Base-by-base conservation (phyloP, 2,329 filamentous ascomycete species). In the Trichoderma afroharzianum region DNA sequence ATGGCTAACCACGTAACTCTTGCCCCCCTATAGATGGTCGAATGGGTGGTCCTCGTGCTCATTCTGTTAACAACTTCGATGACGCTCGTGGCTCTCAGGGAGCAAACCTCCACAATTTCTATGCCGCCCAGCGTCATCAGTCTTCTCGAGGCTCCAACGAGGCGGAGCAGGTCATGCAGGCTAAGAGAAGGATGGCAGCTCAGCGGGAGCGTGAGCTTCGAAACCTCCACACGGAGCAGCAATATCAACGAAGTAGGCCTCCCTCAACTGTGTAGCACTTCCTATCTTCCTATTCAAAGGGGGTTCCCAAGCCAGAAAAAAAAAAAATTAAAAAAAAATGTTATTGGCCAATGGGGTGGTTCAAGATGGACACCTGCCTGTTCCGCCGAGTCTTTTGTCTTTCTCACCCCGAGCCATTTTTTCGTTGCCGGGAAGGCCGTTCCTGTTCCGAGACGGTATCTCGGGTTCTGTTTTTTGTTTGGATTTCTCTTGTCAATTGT, bases 211-310 rank as follows among this genome's bases (percentile, higher is more conserved):
- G 95, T 84, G 96, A 99, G 87, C 91, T 99, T 83, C 94, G 96
- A 84, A 99, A 98, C 85, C 97, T 98, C 86, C 96, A 99, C 86
- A 97, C 98, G 86, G 96, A 99, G 90, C 96, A 99, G 90, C 96
- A 99, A 90, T 98, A 97, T 86, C 97, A 98, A 88, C 92, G 95
- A 93, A 98, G 96, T 98, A 93, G 90, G 92, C 90, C 90, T 83
- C 88, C 90, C 89, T 89, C 88, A 88, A 87, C 88, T 89, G 88
- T 88, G 89, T 92, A 91, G 88, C 88, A 86, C 75, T 79, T 78
- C 78, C 80, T 82, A 79, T 78, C 75, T 69, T 69, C 66, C 66
- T 69, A 62, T 69, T 62, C 75, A 75, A 77, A 78, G 15, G 74
- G 74, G 78, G 75, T 74, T 77, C 76, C 79, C 76, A 61, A 53